Evolutionary conservation across 176 grass and related monocot genomes (phyloP).

Genomic region (Oryza punctata): DNA sequence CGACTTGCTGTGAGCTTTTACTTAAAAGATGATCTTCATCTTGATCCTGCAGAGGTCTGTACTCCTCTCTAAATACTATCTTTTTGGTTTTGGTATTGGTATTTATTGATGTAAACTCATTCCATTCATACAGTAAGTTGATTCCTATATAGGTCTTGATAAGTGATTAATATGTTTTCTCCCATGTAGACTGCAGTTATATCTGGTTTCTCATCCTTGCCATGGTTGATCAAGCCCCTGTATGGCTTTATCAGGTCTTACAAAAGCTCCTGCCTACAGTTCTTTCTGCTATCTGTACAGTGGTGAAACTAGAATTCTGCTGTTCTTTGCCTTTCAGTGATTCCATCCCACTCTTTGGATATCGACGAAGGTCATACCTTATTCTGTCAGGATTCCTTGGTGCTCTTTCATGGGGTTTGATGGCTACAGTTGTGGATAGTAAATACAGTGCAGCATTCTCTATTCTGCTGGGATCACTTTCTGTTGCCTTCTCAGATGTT

Average conservation of each 20-base stretch:
- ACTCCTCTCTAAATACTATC: slow-evolving; percentile 1
- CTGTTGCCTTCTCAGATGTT: slow-evolving; percentile 99
- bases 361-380: slow-evolving; percentile 95
- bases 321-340: slow-evolving; percentile 66
- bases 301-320: slow-evolving; percentile 25
- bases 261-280: slow-evolving; percentile 21
- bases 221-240: slow-evolving; percentile 96
- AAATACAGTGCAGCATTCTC: slow-evolving; percentile 82
- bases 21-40: slow-evolving; percentile 95
- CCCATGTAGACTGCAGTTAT: slow-evolving; percentile 92
- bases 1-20: slow-evolving; percentile 98
- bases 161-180: slow-evolving; percentile 50
- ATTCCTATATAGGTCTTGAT: not conserved
- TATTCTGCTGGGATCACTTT: slow-evolving; percentile 96
- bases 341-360: slow-evolving; percentile 98
- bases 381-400: slow-evolving; percentile 94
- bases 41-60: slow-evolving; percentile 93
- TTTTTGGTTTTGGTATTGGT: slow-evolving; percentile 14
- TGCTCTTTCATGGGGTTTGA: slow-evolving; percentile 94
- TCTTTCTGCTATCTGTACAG: slow-evolving; percentile 19
- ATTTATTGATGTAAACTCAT: slow-evolving; percentile 18
- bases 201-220: slow-evolving; percentile 87
- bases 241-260: slow-evolving; percentile 97
- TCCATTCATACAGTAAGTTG: slow-evolving; percentile 21
- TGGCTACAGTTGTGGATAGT: slow-evolving; percentile 87